These are phyloP conservation scores for Collariella sp. DNA, from an alignment of 495 filamentous ascomycete genomes.

Conservation along the genomic window DNA sequence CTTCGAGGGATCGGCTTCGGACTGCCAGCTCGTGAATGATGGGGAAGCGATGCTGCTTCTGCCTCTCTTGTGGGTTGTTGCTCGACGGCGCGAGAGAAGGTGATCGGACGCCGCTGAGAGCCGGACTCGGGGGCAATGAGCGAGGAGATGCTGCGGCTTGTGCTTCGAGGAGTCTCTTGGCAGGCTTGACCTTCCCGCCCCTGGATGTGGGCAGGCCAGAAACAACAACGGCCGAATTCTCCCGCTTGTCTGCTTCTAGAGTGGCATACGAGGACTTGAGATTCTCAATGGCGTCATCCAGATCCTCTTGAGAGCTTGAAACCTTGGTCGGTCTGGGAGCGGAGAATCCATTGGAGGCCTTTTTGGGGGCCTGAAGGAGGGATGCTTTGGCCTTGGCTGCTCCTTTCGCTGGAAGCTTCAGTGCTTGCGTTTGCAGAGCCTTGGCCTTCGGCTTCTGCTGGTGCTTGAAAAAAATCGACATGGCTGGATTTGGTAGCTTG, in stretches of 20 bases:
- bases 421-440: slow-evolving; percentile 24
- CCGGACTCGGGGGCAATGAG: slow-evolving; percentile 58
- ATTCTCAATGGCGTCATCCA: slow-evolving; percentile 29
- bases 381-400: background rate
- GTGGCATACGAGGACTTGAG: slow-evolving; percentile 34
- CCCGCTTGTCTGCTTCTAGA: slow-evolving; percentile 34
- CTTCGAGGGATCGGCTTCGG: slow-evolving; percentile 48
- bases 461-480: slow-evolving; percentile 36
- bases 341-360: slow-evolving; percentile 1
- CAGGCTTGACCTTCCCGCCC: slow-evolving; percentile 27
- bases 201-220: slow-evolving; percentile 28
- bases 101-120: slow-evolving; percentile 43
- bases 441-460: slow-evolving; percentile 11
- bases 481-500: slow-evolving; percentile 37
- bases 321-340: slow-evolving; percentile 9
- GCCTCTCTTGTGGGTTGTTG: slow-evolving; percentile 44
- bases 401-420: slow-evolving; percentile 8
- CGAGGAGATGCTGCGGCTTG: slow-evolving; percentile 40
- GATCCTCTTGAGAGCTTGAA: background rate
- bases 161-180: slow-evolving; percentile 33
- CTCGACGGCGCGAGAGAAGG: slow-evolving; percentile 46
- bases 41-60: slow-evolving; percentile 48
- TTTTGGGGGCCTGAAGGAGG: background rate
- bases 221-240: slow-evolving; percentile 38
- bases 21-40: slow-evolving; percentile 67